phyloP scores from a whole-genome alignment of 139 green algal species.

The Coccomyxa sp. region DNA sequence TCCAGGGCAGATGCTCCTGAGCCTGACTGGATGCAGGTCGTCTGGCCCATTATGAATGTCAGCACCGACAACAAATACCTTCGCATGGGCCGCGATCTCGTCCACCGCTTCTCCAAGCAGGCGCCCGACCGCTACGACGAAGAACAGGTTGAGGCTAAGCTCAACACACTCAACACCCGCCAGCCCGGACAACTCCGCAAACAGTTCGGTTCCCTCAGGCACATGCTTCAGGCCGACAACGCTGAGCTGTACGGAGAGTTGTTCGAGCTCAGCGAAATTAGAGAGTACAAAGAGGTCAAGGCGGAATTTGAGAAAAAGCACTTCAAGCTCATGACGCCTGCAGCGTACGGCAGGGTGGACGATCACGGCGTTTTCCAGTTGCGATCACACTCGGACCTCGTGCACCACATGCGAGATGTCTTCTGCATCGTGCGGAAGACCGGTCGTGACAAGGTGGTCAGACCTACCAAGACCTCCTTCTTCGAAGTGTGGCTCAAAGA shows the following conservation, averaged over 20 bases:
- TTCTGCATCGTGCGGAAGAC: not conserved
- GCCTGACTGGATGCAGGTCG: not conserved
- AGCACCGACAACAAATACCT: not conserved
- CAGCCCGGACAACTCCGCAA: not conserved
- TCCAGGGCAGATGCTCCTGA: not conserved
- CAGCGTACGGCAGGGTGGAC: not conserved
- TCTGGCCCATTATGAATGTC: not conserved
- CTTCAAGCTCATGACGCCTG: not conserved
- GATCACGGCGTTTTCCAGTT: not conserved
- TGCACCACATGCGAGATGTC: not conserved
- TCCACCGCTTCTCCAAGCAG: not conserved
- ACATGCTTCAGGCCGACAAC: not conserved
- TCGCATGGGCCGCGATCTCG: not conserved
- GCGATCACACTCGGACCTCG: not conserved
- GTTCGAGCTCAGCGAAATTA: not conserved
- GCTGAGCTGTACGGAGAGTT: not conserved
- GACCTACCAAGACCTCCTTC: not conserved
- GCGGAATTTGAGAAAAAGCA: not conserved
- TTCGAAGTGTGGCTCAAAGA: not conserved
- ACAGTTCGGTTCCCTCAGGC: not conserved
- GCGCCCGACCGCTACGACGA: not conserved
- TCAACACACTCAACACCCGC: not conserved
- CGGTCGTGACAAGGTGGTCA: not conserved
- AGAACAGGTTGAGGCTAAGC: not conserved
- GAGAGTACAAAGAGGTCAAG: not conserved